Percentiles rank a stretch among this genome's conserved stretches.
phyloP scores from a whole-genome alignment of 1,139 yeast genomes.

The Taphrina populina region DNA sequence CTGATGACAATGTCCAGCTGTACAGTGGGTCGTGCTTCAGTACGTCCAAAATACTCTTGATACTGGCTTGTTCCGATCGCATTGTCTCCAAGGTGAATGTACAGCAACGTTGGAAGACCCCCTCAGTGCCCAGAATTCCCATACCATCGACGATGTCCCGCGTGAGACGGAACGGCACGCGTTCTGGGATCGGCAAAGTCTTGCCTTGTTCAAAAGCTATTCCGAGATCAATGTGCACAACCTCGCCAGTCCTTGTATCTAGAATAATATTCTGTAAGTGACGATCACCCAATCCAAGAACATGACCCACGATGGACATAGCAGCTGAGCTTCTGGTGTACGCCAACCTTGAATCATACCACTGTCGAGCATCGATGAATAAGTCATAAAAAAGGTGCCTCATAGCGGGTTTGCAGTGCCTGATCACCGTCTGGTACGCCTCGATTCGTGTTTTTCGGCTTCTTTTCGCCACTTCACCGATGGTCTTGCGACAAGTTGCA shows the following conservation, averaged over 20 bases:
- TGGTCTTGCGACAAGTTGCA: conserved; percentile 61
- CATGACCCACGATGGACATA: conserved; percentile 79
- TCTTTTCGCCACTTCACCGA: conserved; percentile 59
- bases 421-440: conserved; percentile 55
- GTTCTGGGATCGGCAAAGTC: conserved; percentile 79
- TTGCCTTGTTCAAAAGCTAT: conserved; percentile 90
- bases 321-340: conserved; percentile 83
- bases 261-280: conserved; percentile 86
- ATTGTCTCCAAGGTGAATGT: conserved; percentile 72
- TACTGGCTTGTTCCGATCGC: conserved; percentile 64
- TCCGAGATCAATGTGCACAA: conserved; percentile 93
- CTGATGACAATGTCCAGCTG: conserved; percentile 44
- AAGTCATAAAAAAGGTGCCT: conserved; percentile 67
- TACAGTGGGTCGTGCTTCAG: conserved; percentile 81
- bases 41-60: conserved; percentile 79
- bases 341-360: conserved; percentile 66
- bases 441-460: conserved; percentile 52
- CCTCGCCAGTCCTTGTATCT: conserved; percentile 80
- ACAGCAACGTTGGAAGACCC: conserved; percentile 68
- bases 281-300: conserved; percentile 90
- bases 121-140: conserved; percentile 79
- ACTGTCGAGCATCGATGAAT: conserved; percentile 64
- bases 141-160: conserved; percentile 90
- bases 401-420: conserved; percentile 63
- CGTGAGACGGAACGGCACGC: conserved; percentile 88